A percentile compares a stretch with the other conserved stretches of the same genome.
Conservation (phyloP, 1,284 basidiomycete species). For the Cryptococcus wingfieldii region DNA sequence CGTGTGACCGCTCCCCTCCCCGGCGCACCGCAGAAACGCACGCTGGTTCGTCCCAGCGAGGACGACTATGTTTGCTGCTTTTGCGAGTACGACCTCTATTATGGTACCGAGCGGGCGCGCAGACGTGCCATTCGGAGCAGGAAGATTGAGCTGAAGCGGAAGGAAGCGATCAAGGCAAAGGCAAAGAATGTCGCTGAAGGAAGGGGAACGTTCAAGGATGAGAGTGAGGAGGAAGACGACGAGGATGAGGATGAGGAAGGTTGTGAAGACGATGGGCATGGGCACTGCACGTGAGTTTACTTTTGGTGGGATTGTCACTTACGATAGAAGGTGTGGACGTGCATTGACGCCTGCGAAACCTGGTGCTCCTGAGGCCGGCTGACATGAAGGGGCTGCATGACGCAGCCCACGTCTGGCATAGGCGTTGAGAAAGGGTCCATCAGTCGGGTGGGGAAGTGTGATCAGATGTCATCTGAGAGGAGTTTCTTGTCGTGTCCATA, state of each 20-base stretch:
- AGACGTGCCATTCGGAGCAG: slow-evolving; percentile 66
- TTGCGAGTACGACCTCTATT: slow-evolving; percentile 82
- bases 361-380: not conserved
- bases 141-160: slow-evolving; percentile 69
- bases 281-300: slow-evolving; percentile 6
- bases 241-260: slow-evolving; percentile 17
- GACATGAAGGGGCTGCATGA: not conserved
- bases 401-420: too few species aligned
- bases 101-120: slow-evolving; percentile 61
- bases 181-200: slow-evolving; percentile 54
- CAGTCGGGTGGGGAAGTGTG: too few species aligned
- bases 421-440: too few species aligned
- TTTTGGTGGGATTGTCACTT: slow-evolving; percentile 15
- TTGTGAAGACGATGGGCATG: slow-evolving; percentile 17
- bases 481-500: too few species aligned
- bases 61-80: slow-evolving; percentile 86
- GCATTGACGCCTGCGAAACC: not conserved
- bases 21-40: slow-evolving; percentile 4
- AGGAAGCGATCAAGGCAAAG: slow-evolving; percentile 69
- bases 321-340: slow-evolving; percentile 3
- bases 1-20: slow-evolving; percentile 18
- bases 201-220: slow-evolving; percentile 24
- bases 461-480: too few species aligned
- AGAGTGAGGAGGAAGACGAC: slow-evolving; percentile 24
- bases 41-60: slow-evolving; percentile 52